phyloP scores from a whole-genome alignment of 495 filamentous ascomycete genomes.

The Penicillium cosmopolitanum region DNA sequence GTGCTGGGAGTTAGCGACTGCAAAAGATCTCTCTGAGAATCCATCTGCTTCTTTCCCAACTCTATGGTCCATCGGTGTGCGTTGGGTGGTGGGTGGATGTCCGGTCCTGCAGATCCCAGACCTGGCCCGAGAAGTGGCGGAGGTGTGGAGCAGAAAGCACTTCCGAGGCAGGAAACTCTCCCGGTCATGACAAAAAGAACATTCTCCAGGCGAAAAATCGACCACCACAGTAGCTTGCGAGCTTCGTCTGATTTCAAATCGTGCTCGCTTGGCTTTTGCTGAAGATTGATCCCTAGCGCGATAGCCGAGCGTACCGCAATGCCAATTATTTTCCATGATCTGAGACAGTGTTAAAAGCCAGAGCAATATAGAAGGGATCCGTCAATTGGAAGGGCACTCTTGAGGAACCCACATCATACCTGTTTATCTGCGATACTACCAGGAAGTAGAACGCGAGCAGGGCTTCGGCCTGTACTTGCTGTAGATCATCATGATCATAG shows the following conservation, averaged over 20 bases:
- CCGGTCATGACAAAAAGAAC: slow-evolving; percentile 64
- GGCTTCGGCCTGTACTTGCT: slow-evolving; percentile 55
- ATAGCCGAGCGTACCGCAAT: not conserved
- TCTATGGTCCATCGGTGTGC: not conserved
- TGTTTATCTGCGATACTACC: slow-evolving; percentile 57
- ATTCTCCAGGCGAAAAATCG: slow-evolving; percentile 61
- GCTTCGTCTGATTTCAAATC: slow-evolving; percentile 37
- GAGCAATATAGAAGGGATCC: not conserved
- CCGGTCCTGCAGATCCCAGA: not conserved
- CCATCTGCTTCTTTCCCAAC: not conserved
- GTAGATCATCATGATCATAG: slow-evolving; percentile 51
- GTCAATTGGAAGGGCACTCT: not conserved
- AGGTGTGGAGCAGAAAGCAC: slow-evolving; percentile 48
- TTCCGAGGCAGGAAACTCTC: slow-evolving; percentile 56
- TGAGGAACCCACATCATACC: slow-evolving; percentile 39
- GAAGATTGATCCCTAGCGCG: not conserved
- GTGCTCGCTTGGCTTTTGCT: not conserved
- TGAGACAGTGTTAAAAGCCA: not conserved
- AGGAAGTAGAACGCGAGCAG: slow-evolving; percentile 59
- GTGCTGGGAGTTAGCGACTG: not conserved
- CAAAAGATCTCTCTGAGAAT: not conserved
- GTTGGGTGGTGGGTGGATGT: not conserved
- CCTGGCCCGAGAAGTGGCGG: slow-evolving; percentile 41
- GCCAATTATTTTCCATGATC: slow-evolving; percentile 10
- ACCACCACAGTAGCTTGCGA: slow-evolving; percentile 66